phyloP scores from a whole-genome alignment of 208 protist genomes.

The Wallacemonas sp. region DNA sequence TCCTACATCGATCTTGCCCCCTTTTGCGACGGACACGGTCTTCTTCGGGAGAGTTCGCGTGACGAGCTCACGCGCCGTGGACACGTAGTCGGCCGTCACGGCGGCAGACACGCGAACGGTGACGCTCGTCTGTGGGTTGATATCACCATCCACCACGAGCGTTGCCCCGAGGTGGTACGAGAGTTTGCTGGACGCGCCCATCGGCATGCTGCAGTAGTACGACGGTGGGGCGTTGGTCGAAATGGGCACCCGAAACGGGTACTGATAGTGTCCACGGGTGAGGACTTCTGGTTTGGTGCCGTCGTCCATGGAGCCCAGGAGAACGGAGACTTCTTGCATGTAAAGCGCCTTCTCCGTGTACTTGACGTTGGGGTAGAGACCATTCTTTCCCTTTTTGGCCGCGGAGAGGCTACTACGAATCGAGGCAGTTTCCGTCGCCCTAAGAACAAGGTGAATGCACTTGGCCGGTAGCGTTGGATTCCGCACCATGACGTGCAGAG shows the following conservation, averaged over 20 bases:
- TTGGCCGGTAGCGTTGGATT: neutral
- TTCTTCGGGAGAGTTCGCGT: neutral
- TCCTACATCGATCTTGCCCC: neutral
- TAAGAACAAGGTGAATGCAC: constrained; percentile 14
- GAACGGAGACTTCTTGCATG: constrained; percentile 3
- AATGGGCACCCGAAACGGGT: constrained; percentile 6
- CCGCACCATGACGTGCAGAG: constrained; percentile 8
- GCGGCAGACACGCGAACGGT: neutral
- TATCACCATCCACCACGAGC: neutral
- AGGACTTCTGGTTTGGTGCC: neutral
- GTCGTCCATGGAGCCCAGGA: neutral
- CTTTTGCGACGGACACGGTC: neutral
- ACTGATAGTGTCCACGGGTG: constrained; percentile 11
- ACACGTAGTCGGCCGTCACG: neutral
- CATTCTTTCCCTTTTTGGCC: neutral
- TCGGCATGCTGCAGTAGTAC: constrained; percentile 14
- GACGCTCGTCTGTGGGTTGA: constrained; percentile 7
- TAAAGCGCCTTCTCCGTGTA: constrained; percentile 6
- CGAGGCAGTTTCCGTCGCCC: neutral
- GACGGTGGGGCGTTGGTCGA: neutral
- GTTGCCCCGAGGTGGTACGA: constrained; percentile 2
- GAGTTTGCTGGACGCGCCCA: constrained; percentile 6
- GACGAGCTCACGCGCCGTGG: neutral
- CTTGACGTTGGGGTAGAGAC: constrained; percentile 11
- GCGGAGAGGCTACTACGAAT: neutral